Conservation (phyloP, 2,329 filamentous ascomycete species). For the Monosporascus sp. region DNA sequence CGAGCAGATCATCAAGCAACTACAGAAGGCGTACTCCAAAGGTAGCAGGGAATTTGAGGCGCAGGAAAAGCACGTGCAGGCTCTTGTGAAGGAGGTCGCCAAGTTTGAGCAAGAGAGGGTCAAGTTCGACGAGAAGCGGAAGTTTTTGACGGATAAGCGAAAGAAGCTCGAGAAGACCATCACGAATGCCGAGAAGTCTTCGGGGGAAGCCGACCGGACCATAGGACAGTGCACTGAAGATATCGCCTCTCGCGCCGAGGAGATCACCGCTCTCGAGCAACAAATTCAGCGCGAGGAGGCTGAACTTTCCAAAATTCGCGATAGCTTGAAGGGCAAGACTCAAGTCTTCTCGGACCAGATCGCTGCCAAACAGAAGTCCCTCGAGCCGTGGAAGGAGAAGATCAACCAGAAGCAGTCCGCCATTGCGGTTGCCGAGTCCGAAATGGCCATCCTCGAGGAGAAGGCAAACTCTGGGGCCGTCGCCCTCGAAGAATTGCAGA, state of each 20-base stretch:
- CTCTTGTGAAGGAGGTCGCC: constrained; percentile 77
- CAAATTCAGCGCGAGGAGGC: constrained; percentile 74
- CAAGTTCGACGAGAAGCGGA: constrained; percentile 96
- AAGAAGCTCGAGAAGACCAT: constrained; percentile 94
- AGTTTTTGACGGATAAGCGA: constrained; percentile 84
- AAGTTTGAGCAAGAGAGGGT: constrained; percentile 95
- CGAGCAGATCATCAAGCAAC: constrained; percentile 82
- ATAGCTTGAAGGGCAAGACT: constrained; percentile 89
- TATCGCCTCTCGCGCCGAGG: constrained; percentile 68
- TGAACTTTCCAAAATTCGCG: constrained; percentile 77
- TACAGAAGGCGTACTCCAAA: constrained; percentile 79
- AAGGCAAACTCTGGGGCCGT: constrained; percentile 83
- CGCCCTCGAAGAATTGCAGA: constrained; percentile 75
- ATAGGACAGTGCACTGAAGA: constrained; percentile 75
- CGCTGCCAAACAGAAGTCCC: constrained; percentile 81
- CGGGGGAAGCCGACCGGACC: constrained; percentile 69
- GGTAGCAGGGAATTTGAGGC: constrained; percentile 79
- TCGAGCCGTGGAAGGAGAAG: constrained; percentile 95
- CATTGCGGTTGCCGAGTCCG: constrained; percentile 90
- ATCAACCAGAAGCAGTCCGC: constrained; percentile 94
- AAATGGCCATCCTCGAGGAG: constrained; percentile 86
- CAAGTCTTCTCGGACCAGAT: constrained; percentile 93
- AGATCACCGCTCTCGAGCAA: constrained; percentile 71
- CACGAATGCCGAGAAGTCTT: constrained; percentile 67
- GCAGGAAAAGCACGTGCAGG: constrained; percentile 77